These are phyloP conservation scores for Euryodendron excelsum DNA, from an alignment of 148 eudicot genomes.

Conservation along the genomic window DNA sequence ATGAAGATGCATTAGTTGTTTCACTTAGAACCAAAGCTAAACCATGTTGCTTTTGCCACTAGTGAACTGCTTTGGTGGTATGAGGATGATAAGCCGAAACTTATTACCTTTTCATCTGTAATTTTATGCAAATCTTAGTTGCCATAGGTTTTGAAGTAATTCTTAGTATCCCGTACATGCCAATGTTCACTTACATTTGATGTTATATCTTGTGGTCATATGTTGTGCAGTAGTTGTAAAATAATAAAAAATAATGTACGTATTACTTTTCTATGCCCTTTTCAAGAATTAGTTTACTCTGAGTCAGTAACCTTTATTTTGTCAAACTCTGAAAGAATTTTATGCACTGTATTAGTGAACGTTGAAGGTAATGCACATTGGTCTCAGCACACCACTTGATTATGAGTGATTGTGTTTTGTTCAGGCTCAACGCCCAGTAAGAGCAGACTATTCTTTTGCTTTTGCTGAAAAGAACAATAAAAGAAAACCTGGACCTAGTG, in stretches of 20 bases:
- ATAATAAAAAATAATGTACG: background rate
- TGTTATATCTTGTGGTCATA: background rate
- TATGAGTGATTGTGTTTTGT: too few species aligned
- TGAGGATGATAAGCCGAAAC: background rate
- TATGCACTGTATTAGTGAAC: too few species aligned
- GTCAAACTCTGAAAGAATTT: too few species aligned
- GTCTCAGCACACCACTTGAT: too few species aligned
- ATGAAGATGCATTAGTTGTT: too few species aligned
- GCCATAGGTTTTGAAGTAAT: background rate
- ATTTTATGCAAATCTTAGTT: background rate
- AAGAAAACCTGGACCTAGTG: too few species aligned
- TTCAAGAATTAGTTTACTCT: background rate
- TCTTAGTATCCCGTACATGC: too few species aligned
- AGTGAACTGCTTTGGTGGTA: background rate
- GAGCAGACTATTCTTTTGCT: too few species aligned
- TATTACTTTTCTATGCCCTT: background rate
- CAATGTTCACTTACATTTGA: too few species aligned
- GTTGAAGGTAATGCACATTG: too few species aligned
- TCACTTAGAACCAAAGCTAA: background rate
- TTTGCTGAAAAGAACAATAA: too few species aligned
- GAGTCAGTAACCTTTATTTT: background rate
- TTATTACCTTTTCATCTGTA: background rate
- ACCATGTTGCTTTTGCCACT: background rate
- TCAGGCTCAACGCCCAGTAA: too few species aligned
- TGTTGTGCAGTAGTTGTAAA: background rate